A percentile compares a stretch with the other conserved stretches of the same genome.
These are phyloP conservation scores for Chaetomium sp. DNA, from an alignment of 2,329 filamentous ascomycete genomes.

Conservation along the genomic window DNA sequence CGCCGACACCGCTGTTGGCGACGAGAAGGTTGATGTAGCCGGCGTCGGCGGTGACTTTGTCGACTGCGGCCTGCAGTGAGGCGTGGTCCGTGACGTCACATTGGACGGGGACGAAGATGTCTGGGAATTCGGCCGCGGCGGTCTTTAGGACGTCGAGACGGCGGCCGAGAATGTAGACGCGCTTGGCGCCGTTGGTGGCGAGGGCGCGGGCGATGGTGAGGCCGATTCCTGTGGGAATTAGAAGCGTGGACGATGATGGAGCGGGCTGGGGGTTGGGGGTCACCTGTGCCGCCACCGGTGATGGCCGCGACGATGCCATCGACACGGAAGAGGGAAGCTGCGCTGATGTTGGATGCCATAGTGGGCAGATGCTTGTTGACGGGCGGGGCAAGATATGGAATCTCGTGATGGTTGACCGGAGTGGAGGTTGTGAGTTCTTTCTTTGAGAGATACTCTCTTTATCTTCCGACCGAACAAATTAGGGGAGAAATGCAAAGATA, in stretches of 20 bases:
- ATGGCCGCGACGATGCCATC: slow-evolving; percentile 49
- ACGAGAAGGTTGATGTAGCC: slow-evolving; percentile 58
- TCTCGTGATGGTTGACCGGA: neutral
- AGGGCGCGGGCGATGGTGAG: slow-evolving; percentile 44
- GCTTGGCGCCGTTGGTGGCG: slow-evolving; percentile 43
- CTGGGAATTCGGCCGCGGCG: slow-evolving; percentile 29
- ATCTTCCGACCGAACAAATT: too few relatives aligned
- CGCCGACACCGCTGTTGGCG: slow-evolving; percentile 54
- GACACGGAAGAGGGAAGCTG: slow-evolving; percentile 38
- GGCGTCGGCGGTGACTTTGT: slow-evolving; percentile 46
- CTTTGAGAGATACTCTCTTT: too few relatives aligned
- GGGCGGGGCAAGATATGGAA: neutral
- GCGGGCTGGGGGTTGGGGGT: neutral
- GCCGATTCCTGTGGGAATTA: slow-evolving; percentile 39
- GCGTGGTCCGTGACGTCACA: slow-evolving; percentile 40
- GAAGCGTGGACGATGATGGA: neutral
- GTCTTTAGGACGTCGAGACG: slow-evolving; percentile 37
- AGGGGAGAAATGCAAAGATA: too few relatives aligned
- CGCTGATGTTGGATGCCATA: slow-evolving; percentile 19
- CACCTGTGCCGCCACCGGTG: slow-evolving; percentile 47
- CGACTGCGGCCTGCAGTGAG: slow-evolving; percentile 53
- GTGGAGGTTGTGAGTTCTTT: neutral
- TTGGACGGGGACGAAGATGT: slow-evolving; percentile 29
- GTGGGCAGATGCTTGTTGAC: neutral
- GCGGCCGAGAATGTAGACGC: slow-evolving; percentile 47